These are phyloP conservation scores for Aureobasidium pullulans DNA, from an alignment of 2,329 filamentous ascomycete genomes.

Conservation along the genomic window DNA sequence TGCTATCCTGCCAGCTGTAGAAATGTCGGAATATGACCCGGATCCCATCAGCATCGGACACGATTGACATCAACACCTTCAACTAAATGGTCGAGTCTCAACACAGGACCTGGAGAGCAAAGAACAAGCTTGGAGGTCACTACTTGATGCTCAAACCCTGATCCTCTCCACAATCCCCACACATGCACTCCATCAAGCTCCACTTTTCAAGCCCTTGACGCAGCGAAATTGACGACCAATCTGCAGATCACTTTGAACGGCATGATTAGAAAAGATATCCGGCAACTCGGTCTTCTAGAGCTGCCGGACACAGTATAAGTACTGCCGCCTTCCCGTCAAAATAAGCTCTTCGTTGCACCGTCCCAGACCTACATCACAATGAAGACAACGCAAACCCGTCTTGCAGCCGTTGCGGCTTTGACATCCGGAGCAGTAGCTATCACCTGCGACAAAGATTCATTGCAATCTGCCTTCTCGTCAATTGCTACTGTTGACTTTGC, in stretches of 20 bases:
- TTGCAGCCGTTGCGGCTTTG: not conserved
- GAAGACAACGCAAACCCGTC: not conserved
- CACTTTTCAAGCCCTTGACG: not conserved
- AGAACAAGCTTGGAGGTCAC: too few species aligned
- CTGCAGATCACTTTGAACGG: not conserved
- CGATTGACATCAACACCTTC: not conserved
- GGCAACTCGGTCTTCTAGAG: not conserved
- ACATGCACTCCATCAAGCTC: not conserved
- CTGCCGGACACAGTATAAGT: not conserved
- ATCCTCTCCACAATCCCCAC: not conserved
- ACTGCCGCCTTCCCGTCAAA: not conserved
- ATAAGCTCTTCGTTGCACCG: not conserved
- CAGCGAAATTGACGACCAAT: not conserved
- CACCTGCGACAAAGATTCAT: constrained; percentile 28
- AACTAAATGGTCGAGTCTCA: not conserved
- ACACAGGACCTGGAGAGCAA: not conserved
- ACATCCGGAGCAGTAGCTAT: not conserved
- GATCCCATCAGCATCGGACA: too few species aligned
- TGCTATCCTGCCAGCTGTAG: too few species aligned
- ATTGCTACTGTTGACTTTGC: constrained; percentile 32
- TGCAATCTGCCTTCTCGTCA: constrained; percentile 28
- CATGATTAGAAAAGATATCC: not conserved
- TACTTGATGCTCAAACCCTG: not conserved
- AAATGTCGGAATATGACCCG: too few species aligned
- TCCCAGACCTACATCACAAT: not conserved